Percentiles rank a stretch among this genome's conserved stretches.
Evolutionary conservation across 805 yeast genomes (phyloP).

Genomic region (Wickerhamomyces hampshirensis): DNA sequence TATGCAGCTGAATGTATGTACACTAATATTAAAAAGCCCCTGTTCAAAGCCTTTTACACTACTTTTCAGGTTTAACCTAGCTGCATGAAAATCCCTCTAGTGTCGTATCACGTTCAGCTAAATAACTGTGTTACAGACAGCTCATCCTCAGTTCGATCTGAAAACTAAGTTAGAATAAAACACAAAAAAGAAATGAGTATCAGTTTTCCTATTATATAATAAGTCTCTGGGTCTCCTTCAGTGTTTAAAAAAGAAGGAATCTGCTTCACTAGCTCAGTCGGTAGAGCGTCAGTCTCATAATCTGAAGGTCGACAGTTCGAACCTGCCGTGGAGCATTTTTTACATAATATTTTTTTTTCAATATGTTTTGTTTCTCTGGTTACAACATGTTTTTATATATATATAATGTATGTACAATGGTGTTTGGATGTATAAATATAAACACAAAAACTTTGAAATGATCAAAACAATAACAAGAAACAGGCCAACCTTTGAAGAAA

Average conservation of each 20-base stretch:
- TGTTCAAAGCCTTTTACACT: too few relatives aligned
- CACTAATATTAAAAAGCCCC: too few relatives aligned
- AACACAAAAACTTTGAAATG: constrained; percentile 10
- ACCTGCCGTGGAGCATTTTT: constrained; percentile 44
- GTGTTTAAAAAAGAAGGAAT: not conserved
- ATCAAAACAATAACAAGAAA: not conserved
- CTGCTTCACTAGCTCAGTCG: constrained; percentile 52
- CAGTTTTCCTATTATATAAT: too few relatives aligned
- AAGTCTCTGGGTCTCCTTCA: not conserved
- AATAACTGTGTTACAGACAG: too few relatives aligned
- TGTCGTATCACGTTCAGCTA: too few relatives aligned
- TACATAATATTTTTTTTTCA: not conserved
- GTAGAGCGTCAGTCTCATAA: constrained; percentile 56
- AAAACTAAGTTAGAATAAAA: too few relatives aligned
- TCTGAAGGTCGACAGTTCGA: constrained; percentile 54
- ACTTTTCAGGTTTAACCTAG: too few relatives aligned
- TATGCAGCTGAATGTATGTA: too few relatives aligned
- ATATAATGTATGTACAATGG: constrained; percentile 2
- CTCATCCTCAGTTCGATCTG: too few relatives aligned
- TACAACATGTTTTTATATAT: not conserved
- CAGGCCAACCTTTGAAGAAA: too few relatives aligned
- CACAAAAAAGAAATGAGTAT: too few relatives aligned
- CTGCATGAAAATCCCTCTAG: too few relatives aligned
- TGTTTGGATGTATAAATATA: constrained; percentile 9
- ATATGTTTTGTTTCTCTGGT: constrained; percentile 4